Base-by-base conservation (phyloP, 2,329 filamentous ascomycete genomes). In the Tolypocladium capitatum region DNA sequence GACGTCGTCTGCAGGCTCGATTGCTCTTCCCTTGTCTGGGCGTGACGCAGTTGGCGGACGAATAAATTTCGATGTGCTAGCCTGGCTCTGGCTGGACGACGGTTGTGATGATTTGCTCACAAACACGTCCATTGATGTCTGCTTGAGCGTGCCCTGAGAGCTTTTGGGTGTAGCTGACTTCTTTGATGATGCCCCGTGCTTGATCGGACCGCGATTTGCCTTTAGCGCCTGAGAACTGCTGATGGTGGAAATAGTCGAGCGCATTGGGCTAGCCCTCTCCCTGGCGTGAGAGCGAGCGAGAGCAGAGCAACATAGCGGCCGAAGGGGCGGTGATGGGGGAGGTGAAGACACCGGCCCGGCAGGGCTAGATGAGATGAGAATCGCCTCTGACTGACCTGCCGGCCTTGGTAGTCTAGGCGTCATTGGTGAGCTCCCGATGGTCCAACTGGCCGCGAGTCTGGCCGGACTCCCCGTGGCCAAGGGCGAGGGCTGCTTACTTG, bases 281-380 rank as follows among this genome's bases (percentile, higher is more conserved):
- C 46, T 46, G 54, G 40, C n/a, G 34, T 45, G 31, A 48, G 50
- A 3, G 48, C 50, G 4, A 52, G 48, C 18, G 43, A 48, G 14
- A 44, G 28, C 32, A n/a, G 33, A 20, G 16, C 34, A 51, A 43
- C 21, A n/a, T 21, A 47, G 49, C 50, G 54, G 49, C 28, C 36
- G 41, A 51, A 58, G 49, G 40, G 61, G 51, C 50, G 53, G 50
- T 51, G 56, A 52, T 50, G 50, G 43, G 51, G 60, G 47, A 61
- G 62, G 58, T 52, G 66, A 63, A 30, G 57, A 47, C 40, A 50
- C 47, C 21, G 51, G 45, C 40, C 45, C 48, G 59, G 58, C 53
- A 46, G 71, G 70, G 51, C 70, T 72, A 59, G 70, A 73, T 54
- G 65, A 60, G 58, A 73, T 66, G 52, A 67, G 44, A 60, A 74